Conservation (phyloP, 306 rosid genomes). For the Medicago ruthenica region DNA sequence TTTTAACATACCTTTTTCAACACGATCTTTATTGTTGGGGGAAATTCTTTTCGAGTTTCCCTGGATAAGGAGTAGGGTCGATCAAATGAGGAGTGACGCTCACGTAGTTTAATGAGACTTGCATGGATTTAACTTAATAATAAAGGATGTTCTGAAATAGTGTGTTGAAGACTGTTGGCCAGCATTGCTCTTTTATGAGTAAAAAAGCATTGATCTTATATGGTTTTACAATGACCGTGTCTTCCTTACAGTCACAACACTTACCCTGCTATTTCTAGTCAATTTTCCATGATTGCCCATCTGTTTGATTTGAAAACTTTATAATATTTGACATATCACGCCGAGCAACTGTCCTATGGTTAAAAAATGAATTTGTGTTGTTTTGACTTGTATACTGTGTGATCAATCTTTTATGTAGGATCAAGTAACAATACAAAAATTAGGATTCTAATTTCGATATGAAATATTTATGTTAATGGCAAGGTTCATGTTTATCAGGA, state of each 20-base stretch:
- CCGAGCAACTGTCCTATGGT: slow-evolving; percentile 2
- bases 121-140: background rate
- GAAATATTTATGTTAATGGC: slow-evolving; percentile 25
- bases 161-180: background rate
- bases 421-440: slow-evolving; percentile 23
- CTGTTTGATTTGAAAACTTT: slow-evolving; percentile 2
- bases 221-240: background rate
- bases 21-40: background rate
- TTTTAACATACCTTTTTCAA: background rate
- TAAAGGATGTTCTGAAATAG: background rate
- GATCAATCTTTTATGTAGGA: background rate
- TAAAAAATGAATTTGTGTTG: background rate
- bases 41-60: slow-evolving; percentile 4
- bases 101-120: background rate
- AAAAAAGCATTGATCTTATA: background rate
- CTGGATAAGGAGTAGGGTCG: background rate
- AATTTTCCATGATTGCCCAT: background rate
- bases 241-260: background rate
- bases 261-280: background rate
- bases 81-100: background rate
- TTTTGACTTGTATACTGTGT: background rate
- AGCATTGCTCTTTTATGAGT: background rate
- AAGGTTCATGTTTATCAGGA: slow-evolving; percentile 6
- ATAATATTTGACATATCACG: background rate
- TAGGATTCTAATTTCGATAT: slow-evolving; percentile 37